Percentiles rank a stretch among this genome's conserved stretches.
Evolutionary conservation across 1,284 basidiomycete species (phyloP).

Genomic region (Hemileia vastatrix): DNA sequence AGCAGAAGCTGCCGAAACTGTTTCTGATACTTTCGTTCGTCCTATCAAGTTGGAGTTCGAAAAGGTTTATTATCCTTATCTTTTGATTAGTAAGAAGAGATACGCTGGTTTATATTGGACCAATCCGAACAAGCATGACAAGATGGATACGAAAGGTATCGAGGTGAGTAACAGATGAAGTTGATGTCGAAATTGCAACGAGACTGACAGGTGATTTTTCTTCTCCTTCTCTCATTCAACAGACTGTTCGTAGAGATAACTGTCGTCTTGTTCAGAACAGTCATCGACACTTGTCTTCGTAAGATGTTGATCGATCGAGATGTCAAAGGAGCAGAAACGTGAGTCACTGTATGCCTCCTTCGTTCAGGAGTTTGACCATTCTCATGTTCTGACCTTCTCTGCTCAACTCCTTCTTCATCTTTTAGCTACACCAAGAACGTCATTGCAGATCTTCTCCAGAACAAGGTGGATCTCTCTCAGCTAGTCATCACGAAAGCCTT

Average conservation of each 20-base stretch:
- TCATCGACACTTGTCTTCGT: conserved; percentile 43
- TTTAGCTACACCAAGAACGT: conserved; percentile 39
- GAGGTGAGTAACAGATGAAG: conserved; percentile 26
- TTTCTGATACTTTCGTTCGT: conserved; percentile 22
- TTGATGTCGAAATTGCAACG: too few species aligned
- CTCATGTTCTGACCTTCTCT: not conserved
- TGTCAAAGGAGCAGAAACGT: conserved; percentile 42
- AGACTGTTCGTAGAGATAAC: conserved; percentile 43
- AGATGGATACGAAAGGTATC: conserved; percentile 45
- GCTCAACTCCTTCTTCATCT: not conserved
- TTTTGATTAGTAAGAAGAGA: conserved; percentile 44
- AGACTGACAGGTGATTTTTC: too few species aligned
- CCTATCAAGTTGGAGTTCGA: conserved; percentile 45
- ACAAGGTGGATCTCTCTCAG: conserved; percentile 44
- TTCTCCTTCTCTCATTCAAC: too few species aligned
- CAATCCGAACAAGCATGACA: conserved; percentile 38
- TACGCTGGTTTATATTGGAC: conserved; percentile 45
- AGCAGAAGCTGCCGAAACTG: not conserved
- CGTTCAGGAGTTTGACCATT: not conserved
- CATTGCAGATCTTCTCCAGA: conserved; percentile 42
- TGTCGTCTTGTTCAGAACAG: conserved; percentile 43
- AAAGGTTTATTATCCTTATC: conserved; percentile 43
- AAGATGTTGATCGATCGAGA: conserved; percentile 45
- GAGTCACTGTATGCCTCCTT: conserved; percentile 19
- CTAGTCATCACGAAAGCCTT: conserved; percentile 43